A percentile compares a stretch with the other conserved stretches of the same genome.
Evolutionary conservation across 768 basidiomycete species (phyloP).

Genomic region (Rhizopogon sp.): DNA sequence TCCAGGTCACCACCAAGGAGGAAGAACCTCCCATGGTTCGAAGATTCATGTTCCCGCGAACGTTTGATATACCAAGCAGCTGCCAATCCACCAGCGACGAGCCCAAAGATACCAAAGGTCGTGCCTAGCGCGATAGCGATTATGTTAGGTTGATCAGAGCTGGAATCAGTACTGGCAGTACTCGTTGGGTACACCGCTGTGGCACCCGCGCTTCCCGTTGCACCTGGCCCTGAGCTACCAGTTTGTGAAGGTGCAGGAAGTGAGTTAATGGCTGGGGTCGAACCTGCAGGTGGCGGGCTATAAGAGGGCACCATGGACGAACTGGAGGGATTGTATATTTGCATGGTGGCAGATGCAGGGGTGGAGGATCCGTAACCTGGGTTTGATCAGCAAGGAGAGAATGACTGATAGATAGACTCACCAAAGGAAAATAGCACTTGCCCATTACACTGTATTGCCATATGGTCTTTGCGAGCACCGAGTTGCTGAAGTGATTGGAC

Average conservation of each 20-base stretch:
- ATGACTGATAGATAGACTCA: constrained; percentile 29
- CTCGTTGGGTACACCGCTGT: constrained; percentile 8
- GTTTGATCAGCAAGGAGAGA: constrained; percentile 2
- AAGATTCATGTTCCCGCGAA: constrained; percentile 8
- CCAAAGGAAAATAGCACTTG: constrained; percentile 77
- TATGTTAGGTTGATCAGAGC: constrained; percentile 19
- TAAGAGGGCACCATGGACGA: constrained; percentile 38
- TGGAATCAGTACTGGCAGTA: constrained; percentile 6
- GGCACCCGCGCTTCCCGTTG: constrained; percentile 2
- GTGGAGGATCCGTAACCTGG: constrained; percentile 28
- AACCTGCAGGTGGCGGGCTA: constrained; percentile 30
- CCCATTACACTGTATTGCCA: constrained; percentile 55
- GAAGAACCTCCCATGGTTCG: constrained; percentile 9
- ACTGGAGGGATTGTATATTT: constrained; percentile 41
- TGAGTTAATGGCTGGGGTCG: constrained; percentile 26
- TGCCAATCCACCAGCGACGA: constrained; percentile 38
- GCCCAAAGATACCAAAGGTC: constrained; percentile 53
- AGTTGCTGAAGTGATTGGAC: constrained; percentile 49
- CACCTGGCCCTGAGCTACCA: constrained; percentile 7
- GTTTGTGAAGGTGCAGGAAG: constrained; percentile 31
- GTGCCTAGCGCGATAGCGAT: constrained; percentile 59
- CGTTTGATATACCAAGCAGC: constrained; percentile 43
- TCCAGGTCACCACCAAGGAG: constrained; percentile 18
- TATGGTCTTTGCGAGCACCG: constrained; percentile 68
- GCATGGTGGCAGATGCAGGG: constrained; percentile 45